Evolutionary conservation across 306 rosid genomes (phyloP), one percentile per base, ranked within the genome.

Genomic region (Rubus idaeus): DNA sequence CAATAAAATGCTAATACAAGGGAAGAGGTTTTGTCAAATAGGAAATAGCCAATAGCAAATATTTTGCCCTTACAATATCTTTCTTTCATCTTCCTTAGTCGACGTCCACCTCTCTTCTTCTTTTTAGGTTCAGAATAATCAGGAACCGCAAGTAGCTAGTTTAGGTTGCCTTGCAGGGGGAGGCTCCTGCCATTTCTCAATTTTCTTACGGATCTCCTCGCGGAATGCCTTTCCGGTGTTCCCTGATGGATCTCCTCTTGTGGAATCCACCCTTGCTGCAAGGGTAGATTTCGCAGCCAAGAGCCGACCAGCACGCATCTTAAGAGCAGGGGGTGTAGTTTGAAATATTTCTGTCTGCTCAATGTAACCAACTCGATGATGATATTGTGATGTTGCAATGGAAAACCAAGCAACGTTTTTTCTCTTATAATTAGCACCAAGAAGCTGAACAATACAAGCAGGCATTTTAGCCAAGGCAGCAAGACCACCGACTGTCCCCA

Each of bases 141-240:
- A 77, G 98, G 98, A 58, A 93, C 98, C 2, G 96, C 97, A 74
- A 91, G 96, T 58, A 97, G n/a, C n/a, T n/a, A n/a, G 97, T 75
- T 86, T 93, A 35, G 97, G 93, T 86, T 89, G 96, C 85, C 91
- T 93, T 41, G 96, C 97, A 26, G 97, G 98, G 47, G 98, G 98
- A 37, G 98, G 98, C 80, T 94, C 98, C 73, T 94, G 98, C 97
- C 96, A 91, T 83, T 88, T 91, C 88, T 94, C 98, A 83, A 94
- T 94, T 79, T 94, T 93, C 80, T 91, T 94, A 76, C 74, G 88
- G 79, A 90, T 80, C 84, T 90, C 96, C 7, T 88, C 96, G 79
- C 84, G 84, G 45, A 91, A 84, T 23, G 55, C 58, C 85, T 90
- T 88, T 30, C 98, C 98, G 55, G 83, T 81, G 6, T 67, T 87